Evolutionary conservation across 768 basidiomycete genomes (phyloP), one percentile per base, ranked within the genome.

Genomic region (Trametopsis cervina): DNA sequence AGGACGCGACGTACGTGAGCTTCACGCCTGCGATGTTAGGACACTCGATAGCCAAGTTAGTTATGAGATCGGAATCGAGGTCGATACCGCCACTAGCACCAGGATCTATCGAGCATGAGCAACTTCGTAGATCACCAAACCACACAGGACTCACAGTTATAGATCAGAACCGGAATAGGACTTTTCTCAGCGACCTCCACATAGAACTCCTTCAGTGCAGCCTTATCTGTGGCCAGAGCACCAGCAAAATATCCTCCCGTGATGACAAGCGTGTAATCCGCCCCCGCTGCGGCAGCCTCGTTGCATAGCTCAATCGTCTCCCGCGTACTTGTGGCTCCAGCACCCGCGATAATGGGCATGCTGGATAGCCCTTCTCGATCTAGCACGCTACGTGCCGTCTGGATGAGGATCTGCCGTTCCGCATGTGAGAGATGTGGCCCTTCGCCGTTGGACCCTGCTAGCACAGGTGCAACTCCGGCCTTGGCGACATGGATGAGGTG

Each of bases 21-120:
- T 97, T 97, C 53, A 93, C 83, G 18, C 92, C 93, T 55, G 73
- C 80, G 33, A 88, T 71, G 63, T 94, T 94, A 44, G 85, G 75
- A 55, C 80, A 85, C 54, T 83, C 80, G 23, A 62, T 63, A 12
- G 90, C 92, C 40, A 96, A 75, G 55, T 90, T 85, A 4, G 76
- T 75, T 60, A 97, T 86, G 27, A 90, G 64, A 63, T 93, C 89
- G 12, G 91, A 93, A 66, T 92, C 89, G 55, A 96, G 66, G 67
- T 97, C 90, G 55, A 97, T 87, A 10, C 93, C 92, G 3, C 86
- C 89, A 49, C 84, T 78, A 3, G 89, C 91, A 23, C 81, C 88
- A 56, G 92, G 93, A 69, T 82, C 90, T 91, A 56, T 42, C 45
- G 22, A 38, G 44, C 11, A 29, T 57, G 45, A 50, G 54, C 41